Percentiles rank a stretch among this genome's conserved stretches.
These are phyloP conservation scores for Conidiobolus coronatus DNA, from an alignment of 371 early-diverging fungal genomes.

Conservation along the genomic window DNA sequence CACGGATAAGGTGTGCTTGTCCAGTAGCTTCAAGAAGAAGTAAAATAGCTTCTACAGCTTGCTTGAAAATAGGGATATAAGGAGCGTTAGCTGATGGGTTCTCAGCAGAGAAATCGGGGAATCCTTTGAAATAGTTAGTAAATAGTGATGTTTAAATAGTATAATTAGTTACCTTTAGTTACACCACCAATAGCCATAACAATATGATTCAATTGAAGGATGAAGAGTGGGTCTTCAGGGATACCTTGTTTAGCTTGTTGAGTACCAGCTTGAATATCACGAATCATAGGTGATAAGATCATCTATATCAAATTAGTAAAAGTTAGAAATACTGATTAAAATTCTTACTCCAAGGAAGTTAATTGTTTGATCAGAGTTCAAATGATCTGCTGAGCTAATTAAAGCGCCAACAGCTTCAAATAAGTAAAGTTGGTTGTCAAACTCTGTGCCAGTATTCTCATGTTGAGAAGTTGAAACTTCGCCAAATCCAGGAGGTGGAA, in stretches of 20 bases:
- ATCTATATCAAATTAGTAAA: slow-evolving; percentile 10
- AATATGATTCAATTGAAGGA: slow-evolving; percentile 56
- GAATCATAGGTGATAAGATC: slow-evolving; percentile 55
- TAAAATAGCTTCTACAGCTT: slow-evolving; percentile 58
- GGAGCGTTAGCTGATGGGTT: slow-evolving; percentile 15
- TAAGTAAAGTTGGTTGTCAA: slow-evolving; percentile 68
- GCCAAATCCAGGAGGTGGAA: slow-evolving; percentile 13
- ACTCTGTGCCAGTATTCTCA: slow-evolving; percentile 23
- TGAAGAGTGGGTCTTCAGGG: slow-evolving; percentile 36
- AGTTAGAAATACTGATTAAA: neutral
- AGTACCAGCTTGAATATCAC: slow-evolving; percentile 28
- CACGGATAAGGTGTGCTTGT: slow-evolving; percentile 44
- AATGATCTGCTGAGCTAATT: slow-evolving; percentile 40
- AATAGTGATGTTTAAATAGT: neutral
- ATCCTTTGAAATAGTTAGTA: slow-evolving; percentile 18
- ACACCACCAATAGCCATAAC: slow-evolving; percentile 73
- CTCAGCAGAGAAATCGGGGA: slow-evolving; percentile 39
- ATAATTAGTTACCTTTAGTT: slow-evolving; percentile 31
- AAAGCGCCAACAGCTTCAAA: slow-evolving; percentile 81
- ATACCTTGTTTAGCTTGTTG: slow-evolving; percentile 18
- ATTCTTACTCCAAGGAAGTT: slow-evolving; percentile 34
- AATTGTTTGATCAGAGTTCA: slow-evolving; percentile 42
- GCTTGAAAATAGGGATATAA: slow-evolving; percentile 46
- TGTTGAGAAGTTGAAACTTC: slow-evolving; percentile 15
- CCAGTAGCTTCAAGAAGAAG: slow-evolving; percentile 45